phyloP scores from a whole-genome alignment of 1,284 basidiomycete genomes.

The Lentinula novae-zelandiae region DNA sequence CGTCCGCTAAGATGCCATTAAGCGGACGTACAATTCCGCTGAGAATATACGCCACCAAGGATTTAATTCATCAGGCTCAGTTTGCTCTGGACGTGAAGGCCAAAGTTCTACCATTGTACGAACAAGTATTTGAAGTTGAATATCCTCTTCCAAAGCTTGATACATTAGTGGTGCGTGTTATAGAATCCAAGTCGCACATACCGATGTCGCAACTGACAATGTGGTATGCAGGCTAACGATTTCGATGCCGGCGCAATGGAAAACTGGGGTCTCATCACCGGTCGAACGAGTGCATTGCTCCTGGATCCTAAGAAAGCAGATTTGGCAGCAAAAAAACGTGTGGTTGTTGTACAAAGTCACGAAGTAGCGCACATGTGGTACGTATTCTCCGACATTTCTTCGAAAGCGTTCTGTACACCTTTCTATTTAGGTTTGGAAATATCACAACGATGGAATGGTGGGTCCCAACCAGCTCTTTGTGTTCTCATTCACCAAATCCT shows the following conservation, averaged over 20 bases:
- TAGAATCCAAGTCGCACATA: constrained; percentile 77
- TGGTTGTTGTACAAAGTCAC: constrained; percentile 80
- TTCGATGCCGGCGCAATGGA: constrained; percentile 76
- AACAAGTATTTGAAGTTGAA: constrained; percentile 75
- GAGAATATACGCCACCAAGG: constrained; percentile 86
- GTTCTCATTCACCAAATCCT: no score
- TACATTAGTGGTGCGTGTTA: constrained; percentile 70
- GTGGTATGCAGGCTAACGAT: not conserved
- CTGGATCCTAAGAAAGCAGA: constrained; percentile 80
- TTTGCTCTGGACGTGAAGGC: constrained; percentile 90
- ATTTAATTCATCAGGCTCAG: constrained; percentile 79
- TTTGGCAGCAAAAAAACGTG: constrained; percentile 76
- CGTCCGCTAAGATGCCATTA: constrained; percentile 77
- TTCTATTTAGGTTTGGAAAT: constrained; percentile 70
- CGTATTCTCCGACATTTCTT: constrained; percentile 21
- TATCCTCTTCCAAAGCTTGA: constrained; percentile 84
- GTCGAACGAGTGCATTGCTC: constrained; percentile 80
- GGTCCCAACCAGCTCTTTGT: no score
- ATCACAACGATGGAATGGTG: constrained; percentile 94
- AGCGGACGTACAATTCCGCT: constrained; percentile 83
- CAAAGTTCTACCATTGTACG: constrained; percentile 75
- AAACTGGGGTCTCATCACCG: constrained; percentile 95
- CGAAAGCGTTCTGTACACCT: not conserved
- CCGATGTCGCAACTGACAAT: not conserved
- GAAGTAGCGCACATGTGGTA: constrained; percentile 86